Conservation (phyloP, 352 stramenopile species). For the Plasmopara muralis region DNA sequence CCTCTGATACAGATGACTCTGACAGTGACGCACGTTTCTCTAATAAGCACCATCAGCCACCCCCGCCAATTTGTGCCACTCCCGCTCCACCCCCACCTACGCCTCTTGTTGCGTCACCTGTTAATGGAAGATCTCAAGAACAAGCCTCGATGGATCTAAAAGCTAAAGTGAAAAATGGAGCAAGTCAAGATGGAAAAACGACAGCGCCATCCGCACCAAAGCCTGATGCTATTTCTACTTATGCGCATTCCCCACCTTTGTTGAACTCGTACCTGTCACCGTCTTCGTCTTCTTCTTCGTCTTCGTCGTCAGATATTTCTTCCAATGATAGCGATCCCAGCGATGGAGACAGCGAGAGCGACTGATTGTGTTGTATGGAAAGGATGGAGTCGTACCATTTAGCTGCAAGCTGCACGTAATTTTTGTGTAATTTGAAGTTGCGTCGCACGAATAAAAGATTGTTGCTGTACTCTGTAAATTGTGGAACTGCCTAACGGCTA, state of each 20-base stretch:
- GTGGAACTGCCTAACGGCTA: too few relatives aligned
- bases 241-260: slow-evolving; percentile 32
- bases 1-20: slow-evolving; percentile 32
- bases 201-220: slow-evolving; percentile 10
- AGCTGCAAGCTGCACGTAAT: slow-evolving; percentile 1
- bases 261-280: slow-evolving; percentile 60
- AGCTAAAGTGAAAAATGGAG: slow-evolving; percentile 8
- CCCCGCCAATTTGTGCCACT: slow-evolving; percentile 14
- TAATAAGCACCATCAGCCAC: slow-evolving; percentile 16
- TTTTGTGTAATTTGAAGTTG: slow-evolving; percentile 14
- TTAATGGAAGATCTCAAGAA: slow-evolving; percentile 9
- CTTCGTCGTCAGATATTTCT: slow-evolving; percentile 81
- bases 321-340: slow-evolving; percentile 64
- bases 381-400: background rate
- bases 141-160: slow-evolving; percentile 9
- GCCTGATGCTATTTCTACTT: slow-evolving; percentile 11
- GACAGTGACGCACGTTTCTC: slow-evolving; percentile 17
- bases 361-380: slow-evolving; percentile 11
- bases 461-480: slow-evolving; percentile 6
- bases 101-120: slow-evolving; percentile 15
- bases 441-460: slow-evolving; percentile 12
- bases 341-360: slow-evolving; percentile 39
- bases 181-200: slow-evolving; percentile 15
- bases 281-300: slow-evolving; percentile 30
- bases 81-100: slow-evolving; percentile 22